Conservation (phyloP, 176 grass and related monocot species). For the Poa annua region DNA sequence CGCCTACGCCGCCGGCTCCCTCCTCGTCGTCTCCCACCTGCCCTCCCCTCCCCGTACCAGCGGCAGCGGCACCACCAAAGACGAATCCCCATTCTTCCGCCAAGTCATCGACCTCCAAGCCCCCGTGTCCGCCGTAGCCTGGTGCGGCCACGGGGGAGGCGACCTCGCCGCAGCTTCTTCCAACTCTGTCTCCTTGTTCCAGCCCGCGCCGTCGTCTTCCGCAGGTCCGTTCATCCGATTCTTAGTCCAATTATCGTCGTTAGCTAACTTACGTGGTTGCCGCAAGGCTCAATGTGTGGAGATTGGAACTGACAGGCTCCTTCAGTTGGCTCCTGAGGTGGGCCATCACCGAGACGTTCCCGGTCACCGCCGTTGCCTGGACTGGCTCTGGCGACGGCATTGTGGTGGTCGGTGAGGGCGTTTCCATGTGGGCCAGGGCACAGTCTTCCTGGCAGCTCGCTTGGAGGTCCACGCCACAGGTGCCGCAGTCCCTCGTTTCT, state of each 20-base stretch:
- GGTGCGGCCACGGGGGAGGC: slow-evolving; percentile 58
- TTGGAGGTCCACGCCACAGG: slow-evolving; percentile 62
- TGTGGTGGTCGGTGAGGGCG: slow-evolving; percentile 60
- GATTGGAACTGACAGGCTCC: slow-evolving; percentile 55
- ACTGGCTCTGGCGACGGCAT: slow-evolving; percentile 70
- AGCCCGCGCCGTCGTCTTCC: slow-evolving; percentile 49
- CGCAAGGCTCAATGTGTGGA: slow-evolving; percentile 29
- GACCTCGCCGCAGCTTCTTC: slow-evolving; percentile 63
- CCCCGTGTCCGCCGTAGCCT: slow-evolving; percentile 65
- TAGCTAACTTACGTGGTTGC: slow-evolving; percentile 33
- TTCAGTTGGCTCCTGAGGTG: slow-evolving; percentile 75
- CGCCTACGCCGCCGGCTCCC: slow-evolving; percentile 71
- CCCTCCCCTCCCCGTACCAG: slow-evolving; percentile 48
- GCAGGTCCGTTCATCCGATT: slow-evolving; percentile 45
- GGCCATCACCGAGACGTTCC: slow-evolving; percentile 57
- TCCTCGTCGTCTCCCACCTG: slow-evolving; percentile 74
- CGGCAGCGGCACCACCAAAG: background rate
- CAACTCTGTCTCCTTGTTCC: slow-evolving; percentile 60
- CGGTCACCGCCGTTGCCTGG: slow-evolving; percentile 58
- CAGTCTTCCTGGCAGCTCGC: slow-evolving; percentile 69
- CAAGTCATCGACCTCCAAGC: slow-evolving; percentile 75
- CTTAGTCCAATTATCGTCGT: slow-evolving; percentile 19
- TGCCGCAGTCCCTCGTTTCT: slow-evolving; percentile 75
- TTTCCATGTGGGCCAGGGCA: slow-evolving; percentile 65
- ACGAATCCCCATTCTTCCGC: slow-evolving; percentile 61